Base-by-base conservation (phyloP, 2,329 filamentous ascomycete species). In the Pseudocercospora crystallina region DNA sequence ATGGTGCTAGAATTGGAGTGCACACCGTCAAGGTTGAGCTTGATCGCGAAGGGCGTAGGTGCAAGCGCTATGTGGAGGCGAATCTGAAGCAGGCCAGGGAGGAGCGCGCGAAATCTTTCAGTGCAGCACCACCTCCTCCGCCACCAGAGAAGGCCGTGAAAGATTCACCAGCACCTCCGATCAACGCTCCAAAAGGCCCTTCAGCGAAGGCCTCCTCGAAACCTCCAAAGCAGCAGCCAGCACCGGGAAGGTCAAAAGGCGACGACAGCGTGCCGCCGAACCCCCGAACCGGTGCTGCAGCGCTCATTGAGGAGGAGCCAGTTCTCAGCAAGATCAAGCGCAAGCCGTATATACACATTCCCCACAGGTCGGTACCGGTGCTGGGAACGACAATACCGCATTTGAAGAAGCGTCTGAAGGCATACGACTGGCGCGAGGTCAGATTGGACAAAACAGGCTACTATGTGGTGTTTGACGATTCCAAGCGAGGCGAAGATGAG, bases 311-410 rank as follows among this genome's bases (percentile, higher is more conserved):
- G 66, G 75, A 79, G 31, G 81, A 83, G 43, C 82, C 81, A 2
- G 79, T 95, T 37, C 74, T 87, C 15, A 74, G 80, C 31, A 84
- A 85, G 57, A 82, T 96, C 44, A 84, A 86, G 64, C 81, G 84
- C 44, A 85, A 89, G 52, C 94, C 94, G 0, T 96, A 96, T 67
- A 85, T 97, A 33, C 96, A 95, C 66, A 86, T 99, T 50, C 80
- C 89, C n/a, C 83, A 89, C 60, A 82, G 85, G 53, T 90, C 87
- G 60, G 92, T 99, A 1, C 94, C 94, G 1, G 87, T 95, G 10
- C 82, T 96, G 65, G 80, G 81, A 30, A 87, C 89, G 17, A 97
- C 92, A 1, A 82, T 96, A 49, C 84, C 87, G 3, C 94, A 99
- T 73, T 80, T 99, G 74, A 89, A 90, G 73, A 95, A 92, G 70